Percentiles rank a stretch among this genome's conserved stretches.
Conservation (phyloP, 192 early-diverging fungal genomes). For the Coemansia sp. region DNA sequence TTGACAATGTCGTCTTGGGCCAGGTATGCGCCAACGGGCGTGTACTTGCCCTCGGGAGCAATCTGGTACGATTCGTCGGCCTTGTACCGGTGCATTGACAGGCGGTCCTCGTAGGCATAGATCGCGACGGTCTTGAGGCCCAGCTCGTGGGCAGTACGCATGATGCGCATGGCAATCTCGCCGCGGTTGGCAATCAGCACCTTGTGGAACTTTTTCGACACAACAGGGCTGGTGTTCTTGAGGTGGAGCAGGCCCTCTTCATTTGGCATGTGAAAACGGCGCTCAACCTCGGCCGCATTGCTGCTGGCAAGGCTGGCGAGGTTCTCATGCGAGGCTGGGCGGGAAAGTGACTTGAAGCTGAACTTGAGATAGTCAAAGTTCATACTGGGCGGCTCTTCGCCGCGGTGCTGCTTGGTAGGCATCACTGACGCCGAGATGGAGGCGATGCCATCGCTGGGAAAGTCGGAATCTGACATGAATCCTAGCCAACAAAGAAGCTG, state of each 20-base stretch:
- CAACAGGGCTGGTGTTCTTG: constrained; percentile 50
- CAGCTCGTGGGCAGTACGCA: constrained; percentile 89
- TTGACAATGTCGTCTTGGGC: constrained; percentile 89
- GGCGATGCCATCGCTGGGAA: constrained; percentile 40
- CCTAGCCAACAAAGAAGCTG: constrained; percentile 12
- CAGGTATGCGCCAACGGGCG: constrained; percentile 94
- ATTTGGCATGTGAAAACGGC: constrained; percentile 56
- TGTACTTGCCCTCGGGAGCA: constrained; percentile 67
- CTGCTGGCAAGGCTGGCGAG: constrained; percentile 15
- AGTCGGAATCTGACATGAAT: constrained; percentile 29
- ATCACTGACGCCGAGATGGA: constrained; percentile 39
- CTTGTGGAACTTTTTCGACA: constrained; percentile 50
- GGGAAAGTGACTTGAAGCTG: constrained; percentile 53
- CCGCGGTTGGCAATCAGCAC: constrained; percentile 58
- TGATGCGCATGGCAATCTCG: constrained; percentile 94
- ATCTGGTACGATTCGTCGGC: constrained; percentile 97
- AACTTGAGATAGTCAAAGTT: constrained; percentile 54
- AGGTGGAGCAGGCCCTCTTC: constrained; percentile 52
- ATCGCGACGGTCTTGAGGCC: constrained; percentile 85
- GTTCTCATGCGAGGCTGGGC: constrained; percentile 41
- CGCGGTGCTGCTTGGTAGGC: constrained; percentile 23
- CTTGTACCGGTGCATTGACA: constrained; percentile 92
- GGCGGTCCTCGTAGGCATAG: constrained; percentile 88
- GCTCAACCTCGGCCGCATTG: constrained; percentile 43
- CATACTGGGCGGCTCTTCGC: constrained; percentile 37